These are phyloP conservation scores for Pseudocercospora musae DNA, from an alignment of 2,329 filamentous ascomycete genomes.

Conservation along the genomic window DNA sequence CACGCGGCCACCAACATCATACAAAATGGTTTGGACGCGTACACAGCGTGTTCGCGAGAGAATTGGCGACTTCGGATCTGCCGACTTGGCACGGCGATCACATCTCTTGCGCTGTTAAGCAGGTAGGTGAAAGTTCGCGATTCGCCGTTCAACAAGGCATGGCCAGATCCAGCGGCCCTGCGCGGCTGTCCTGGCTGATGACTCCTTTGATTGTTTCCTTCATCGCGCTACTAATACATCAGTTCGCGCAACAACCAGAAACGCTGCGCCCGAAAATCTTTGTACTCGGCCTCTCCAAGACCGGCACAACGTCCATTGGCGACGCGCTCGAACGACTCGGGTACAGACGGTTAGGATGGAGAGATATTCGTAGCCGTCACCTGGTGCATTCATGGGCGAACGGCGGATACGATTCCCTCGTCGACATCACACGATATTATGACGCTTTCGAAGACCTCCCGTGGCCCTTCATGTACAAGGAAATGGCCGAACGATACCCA, in stretches of 20 bases:
- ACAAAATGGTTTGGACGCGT: too few relatives aligned
- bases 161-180: not conserved
- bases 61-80: not conserved
- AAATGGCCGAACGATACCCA: slow-evolving; percentile 31
- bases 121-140: not conserved
- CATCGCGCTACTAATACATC: not conserved
- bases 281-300: slow-evolving; percentile 33
- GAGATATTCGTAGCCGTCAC: slow-evolving; percentile 32
- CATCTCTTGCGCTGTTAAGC: not conserved
- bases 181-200: not conserved
- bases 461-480: slow-evolving; percentile 30
- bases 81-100: not conserved
- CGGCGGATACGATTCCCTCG: slow-evolving; percentile 23
- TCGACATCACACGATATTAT: slow-evolving; percentile 28
- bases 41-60: too few relatives aligned
- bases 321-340: slow-evolving; percentile 31
- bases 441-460: slow-evolving; percentile 34
- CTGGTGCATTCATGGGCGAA: slow-evolving; percentile 31
- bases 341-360: slow-evolving; percentile 33
- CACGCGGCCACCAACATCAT: too few relatives aligned
- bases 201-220: not conserved
- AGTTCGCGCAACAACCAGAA: slow-evolving; percentile 23
- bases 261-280: slow-evolving; percentile 32
- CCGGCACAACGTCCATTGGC: slow-evolving; percentile 32
- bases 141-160: not conserved